A percentile compares a stretch with the other conserved stretches of the same genome.
phyloP scores from a whole-genome alignment of 2,329 filamentous ascomycete genomes.

The Diplocarpon rosae region DNA sequence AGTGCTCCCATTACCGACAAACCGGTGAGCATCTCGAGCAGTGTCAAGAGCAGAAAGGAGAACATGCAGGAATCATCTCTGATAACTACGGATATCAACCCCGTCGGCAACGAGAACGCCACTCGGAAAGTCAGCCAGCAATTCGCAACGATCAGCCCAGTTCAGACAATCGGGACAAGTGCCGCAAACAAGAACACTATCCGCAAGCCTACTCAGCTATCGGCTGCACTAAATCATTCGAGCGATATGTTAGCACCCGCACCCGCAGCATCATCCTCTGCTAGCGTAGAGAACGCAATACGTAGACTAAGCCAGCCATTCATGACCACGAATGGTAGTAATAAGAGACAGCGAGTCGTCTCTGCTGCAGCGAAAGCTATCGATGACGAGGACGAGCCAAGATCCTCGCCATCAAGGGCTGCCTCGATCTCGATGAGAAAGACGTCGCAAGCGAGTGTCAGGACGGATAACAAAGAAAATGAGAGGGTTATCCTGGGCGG shows the following conservation, averaged over 20 bases:
- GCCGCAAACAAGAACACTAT: not conserved
- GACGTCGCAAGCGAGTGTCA: constrained; percentile 13
- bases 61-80: constrained; percentile 14
- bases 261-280: not conserved
- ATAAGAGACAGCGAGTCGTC: constrained; percentile 37
- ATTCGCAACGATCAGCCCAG: not conserved
- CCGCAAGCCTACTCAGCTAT: not conserved
- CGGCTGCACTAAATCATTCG: not conserved
- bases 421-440: constrained; percentile 15
- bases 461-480: constrained; percentile 11
- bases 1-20: constrained; percentile 1
- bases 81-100: constrained; percentile 2
- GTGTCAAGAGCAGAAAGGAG: constrained; percentile 21
- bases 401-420: constrained; percentile 17
- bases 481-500: constrained; percentile 16
- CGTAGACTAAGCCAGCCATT: constrained; percentile 8
- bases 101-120: constrained; percentile 5
- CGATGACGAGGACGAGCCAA: constrained; percentile 38
- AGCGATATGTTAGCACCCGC: not conserved
- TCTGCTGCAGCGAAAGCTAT: constrained; percentile 35
- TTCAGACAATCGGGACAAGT: not conserved
- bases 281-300: constrained; percentile 6
- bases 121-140: constrained; percentile 10
- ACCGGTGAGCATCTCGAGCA: constrained; percentile 1
- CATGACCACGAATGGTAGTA: constrained; percentile 14